These are phyloP conservation scores for Leishmania braziliensis DNA, from an alignment of 208 protist species.

Conservation along the genomic window DNA sequence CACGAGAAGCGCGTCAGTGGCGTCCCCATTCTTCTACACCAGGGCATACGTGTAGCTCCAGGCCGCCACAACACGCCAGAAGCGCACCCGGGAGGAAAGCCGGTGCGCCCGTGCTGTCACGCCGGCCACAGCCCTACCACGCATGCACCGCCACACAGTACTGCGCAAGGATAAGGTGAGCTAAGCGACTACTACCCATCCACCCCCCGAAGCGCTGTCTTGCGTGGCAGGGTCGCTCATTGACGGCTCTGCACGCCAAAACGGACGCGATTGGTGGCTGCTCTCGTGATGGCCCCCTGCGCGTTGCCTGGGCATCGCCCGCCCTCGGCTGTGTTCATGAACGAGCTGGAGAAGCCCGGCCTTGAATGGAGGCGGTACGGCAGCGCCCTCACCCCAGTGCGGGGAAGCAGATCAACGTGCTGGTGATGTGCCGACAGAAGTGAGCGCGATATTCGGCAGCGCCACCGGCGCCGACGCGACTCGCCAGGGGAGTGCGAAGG, in stretches of 20 bases:
- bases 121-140: no score
- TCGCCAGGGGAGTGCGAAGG: background rate
- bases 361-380: no score
- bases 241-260: background rate
- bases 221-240: background rate
- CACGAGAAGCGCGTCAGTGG: background rate
- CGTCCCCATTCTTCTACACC: no score
- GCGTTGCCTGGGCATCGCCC: background rate
- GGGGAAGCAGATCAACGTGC: background rate
- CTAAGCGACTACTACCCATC: background rate
- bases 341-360: no score
- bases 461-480: background rate
- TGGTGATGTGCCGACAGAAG: background rate
- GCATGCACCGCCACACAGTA: background rate
- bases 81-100: background rate
- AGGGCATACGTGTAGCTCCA: no score
- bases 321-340: no score
- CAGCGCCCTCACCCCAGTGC: background rate
- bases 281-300: background rate
- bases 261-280: background rate
- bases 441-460: background rate
- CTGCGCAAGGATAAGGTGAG: background rate
- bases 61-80: background rate
- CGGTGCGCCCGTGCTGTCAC: no score
- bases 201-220: no score